Evolutionary conservation across 495 filamentous ascomycete genomes (phyloP).

Genomic region (Xylaria bambusicola): DNA sequence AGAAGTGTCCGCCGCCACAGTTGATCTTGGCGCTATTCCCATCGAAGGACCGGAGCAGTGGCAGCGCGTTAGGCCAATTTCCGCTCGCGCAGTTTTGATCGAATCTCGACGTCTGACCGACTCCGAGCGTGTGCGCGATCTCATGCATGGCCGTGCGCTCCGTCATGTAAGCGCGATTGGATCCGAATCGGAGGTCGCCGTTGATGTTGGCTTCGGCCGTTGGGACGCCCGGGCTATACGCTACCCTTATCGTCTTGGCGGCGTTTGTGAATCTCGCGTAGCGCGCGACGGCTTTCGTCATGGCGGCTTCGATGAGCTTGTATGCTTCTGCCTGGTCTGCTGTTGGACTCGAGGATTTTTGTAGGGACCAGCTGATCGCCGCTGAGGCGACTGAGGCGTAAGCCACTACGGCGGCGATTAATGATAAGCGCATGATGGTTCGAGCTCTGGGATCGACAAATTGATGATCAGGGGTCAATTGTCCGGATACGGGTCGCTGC

Average conservation of each 20-base stretch:
- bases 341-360: slow-evolving; percentile 34
- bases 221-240: slow-evolving; percentile 41
- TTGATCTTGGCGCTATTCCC: slow-evolving; percentile 42
- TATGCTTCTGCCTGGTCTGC: slow-evolving; percentile 45
- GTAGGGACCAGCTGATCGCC: slow-evolving; percentile 35
- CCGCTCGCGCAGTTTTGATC: slow-evolving; percentile 36
- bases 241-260: slow-evolving; percentile 37
- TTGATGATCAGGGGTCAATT: background rate
- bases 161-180: slow-evolving; percentile 46
- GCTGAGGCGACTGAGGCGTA: slow-evolving; percentile 31
- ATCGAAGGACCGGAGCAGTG: slow-evolving; percentile 40
- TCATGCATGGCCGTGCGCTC: slow-evolving; percentile 50
- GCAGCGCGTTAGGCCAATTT: slow-evolving; percentile 42
- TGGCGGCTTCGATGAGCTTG: slow-evolving; percentile 39
- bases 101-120: slow-evolving; percentile 43
- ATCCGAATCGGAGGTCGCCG: slow-evolving; percentile 47
- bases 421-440: slow-evolving; percentile 33
- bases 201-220: slow-evolving; percentile 47
- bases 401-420: slow-evolving; percentile 21
- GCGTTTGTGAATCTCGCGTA: slow-evolving; percentile 37
- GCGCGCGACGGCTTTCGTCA: slow-evolving; percentile 36
- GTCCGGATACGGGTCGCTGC: background rate
- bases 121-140: slow-evolving; percentile 46
- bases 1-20: slow-evolving; percentile 46
- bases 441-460: background rate